These are phyloP conservation scores for Bacterosira constricta DNA, from an alignment of 108 stramenopile species.

Conservation along the genomic window DNA sequence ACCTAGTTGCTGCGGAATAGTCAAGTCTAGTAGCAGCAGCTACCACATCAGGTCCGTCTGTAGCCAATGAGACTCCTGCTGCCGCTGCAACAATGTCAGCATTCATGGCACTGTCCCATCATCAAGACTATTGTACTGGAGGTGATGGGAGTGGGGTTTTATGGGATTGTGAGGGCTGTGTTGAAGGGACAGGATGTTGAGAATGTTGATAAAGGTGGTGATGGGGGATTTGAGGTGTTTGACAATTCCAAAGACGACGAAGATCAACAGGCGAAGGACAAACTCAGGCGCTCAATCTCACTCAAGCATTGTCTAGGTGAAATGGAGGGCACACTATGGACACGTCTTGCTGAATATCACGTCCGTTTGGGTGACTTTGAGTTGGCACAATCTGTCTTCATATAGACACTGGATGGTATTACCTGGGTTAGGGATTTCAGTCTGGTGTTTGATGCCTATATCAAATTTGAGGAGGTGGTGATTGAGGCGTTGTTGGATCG, in stretches of 20 bases:
- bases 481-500: constrained; percentile 87
- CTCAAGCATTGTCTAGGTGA: constrained; percentile 65
- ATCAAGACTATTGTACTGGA: too few species aligned
- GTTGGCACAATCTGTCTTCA: constrained; percentile 92
- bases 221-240: constrained; percentile 32
- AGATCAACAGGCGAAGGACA: constrained; percentile 4
- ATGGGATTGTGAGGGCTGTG: constrained; percentile 84
- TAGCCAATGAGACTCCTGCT: too few species aligned
- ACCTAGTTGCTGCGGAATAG: too few species aligned
- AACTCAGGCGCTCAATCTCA: constrained; percentile 10
- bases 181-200: constrained; percentile 37
- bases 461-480: constrained; percentile 94
- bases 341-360: constrained; percentile 91
- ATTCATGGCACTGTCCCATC: too few species aligned
- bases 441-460: constrained; percentile 93
- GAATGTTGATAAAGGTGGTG: constrained; percentile 5
- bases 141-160: constrained; percentile 76
- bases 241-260: constrained; percentile 35
- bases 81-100: too few species aligned
- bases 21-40: too few species aligned
- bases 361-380: constrained; percentile 95
- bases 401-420: constrained; percentile 88
- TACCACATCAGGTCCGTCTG: too few species aligned
- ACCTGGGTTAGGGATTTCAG: constrained; percentile 94
- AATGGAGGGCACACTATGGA: constrained; percentile 95